Conservation (phyloP, 345 rosid species). For the Eucalyptus globulus region DNA sequence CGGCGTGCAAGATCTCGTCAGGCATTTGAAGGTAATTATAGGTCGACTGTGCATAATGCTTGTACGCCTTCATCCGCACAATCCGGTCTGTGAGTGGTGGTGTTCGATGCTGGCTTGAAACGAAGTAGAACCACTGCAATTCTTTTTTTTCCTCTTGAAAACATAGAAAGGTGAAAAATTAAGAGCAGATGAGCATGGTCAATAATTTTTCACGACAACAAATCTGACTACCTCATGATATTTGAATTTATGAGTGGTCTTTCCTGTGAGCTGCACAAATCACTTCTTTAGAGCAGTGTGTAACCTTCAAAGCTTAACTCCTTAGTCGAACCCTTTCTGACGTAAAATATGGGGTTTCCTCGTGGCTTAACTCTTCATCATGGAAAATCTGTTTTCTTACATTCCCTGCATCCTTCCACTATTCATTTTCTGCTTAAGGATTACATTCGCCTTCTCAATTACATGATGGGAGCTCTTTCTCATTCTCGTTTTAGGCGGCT, state of each 20-base stretch:
- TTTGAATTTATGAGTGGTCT: background rate
- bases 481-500: conserved; percentile 23
- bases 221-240: background rate
- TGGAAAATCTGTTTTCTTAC: background rate
- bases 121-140: background rate
- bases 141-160: background rate
- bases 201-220: background rate
- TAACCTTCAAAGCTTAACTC: background rate
- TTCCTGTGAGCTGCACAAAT: background rate
- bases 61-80: background rate
- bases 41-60: background rate
- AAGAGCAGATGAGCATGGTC: background rate
- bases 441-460: background rate
- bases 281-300: background rate
- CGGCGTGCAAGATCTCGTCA: background rate
- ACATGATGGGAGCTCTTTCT: background rate
- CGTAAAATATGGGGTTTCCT: background rate
- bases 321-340: background rate
- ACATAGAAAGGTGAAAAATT: background rate
- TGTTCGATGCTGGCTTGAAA: background rate
- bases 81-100: background rate
- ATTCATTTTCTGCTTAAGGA: background rate
- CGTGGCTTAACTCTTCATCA: background rate
- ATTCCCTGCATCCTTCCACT: background rate
- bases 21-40: background rate